Evolutionary conservation across 2,329 filamentous ascomycete species (phyloP).

Genomic region (Arachnomyces sp.): DNA sequence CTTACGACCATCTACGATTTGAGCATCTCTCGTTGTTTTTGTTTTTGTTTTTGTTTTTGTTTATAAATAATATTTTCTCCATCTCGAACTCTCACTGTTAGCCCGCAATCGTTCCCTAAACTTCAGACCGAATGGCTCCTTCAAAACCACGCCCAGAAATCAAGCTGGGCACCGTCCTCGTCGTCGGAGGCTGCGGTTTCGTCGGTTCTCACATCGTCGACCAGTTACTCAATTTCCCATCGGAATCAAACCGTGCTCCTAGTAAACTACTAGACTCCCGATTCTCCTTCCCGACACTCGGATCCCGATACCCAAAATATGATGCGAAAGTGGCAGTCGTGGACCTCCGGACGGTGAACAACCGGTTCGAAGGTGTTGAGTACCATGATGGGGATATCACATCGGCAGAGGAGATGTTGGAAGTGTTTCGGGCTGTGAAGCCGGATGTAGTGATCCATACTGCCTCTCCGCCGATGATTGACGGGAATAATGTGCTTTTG

Average conservation of each 20-base stretch:
- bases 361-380: slow-evolving; percentile 54
- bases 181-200: slow-evolving; percentile 79
- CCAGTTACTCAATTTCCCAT: slow-evolving; percentile 57
- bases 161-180: slow-evolving; percentile 61
- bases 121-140: slow-evolving; percentile 20
- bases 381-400: slow-evolving; percentile 78
- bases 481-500: slow-evolving; percentile 53
- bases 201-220: slow-evolving; percentile 75
- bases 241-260: slow-evolving; percentile 22
- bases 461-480: slow-evolving; percentile 60
- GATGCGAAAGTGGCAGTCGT: slow-evolving; percentile 57
- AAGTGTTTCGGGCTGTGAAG: slow-evolving; percentile 57
- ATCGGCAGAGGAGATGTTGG: slow-evolving; percentile 51
- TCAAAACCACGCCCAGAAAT: slow-evolving; percentile 23
- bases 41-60: slow-evolving; percentile 12
- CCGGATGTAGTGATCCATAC: slow-evolving; percentile 89
- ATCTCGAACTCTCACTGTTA: background rate
- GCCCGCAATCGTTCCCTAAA: slow-evolving; percentile 1
- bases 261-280: slow-evolving; percentile 21
- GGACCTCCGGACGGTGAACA: slow-evolving; percentile 63
- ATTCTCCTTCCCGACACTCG: slow-evolving; percentile 29
- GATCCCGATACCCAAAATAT: slow-evolving; percentile 35
- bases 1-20: too few species aligned
- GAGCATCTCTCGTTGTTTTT: too few species aligned
- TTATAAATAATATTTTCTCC: slow-evolving; percentile 11